These are phyloP conservation scores for Agaricus blazei DNA, from an alignment of 768 basidiomycete genomes.

Conservation along the genomic window DNA sequence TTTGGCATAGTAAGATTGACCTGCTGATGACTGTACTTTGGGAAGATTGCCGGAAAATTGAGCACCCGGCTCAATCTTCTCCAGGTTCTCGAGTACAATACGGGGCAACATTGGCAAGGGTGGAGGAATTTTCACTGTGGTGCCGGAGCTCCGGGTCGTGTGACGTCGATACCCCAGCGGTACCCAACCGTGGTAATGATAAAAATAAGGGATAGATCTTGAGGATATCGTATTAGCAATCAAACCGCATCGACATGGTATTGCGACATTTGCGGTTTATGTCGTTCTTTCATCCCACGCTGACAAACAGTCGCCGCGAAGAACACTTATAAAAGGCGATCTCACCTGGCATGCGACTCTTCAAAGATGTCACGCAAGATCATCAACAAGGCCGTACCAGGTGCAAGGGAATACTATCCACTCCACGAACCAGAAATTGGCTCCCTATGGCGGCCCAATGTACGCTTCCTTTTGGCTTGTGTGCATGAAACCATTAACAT, in stretches of 20 bases:
- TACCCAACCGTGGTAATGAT: too few species aligned
- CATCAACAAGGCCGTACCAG: slow-evolving; percentile 45
- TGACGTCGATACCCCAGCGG: slow-evolving; percentile 1
- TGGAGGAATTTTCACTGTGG: not conserved
- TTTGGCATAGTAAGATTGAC: slow-evolving; percentile 60
- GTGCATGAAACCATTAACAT: not conserved
- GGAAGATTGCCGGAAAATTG: slow-evolving; percentile 43
- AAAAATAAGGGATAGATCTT: too few species aligned
- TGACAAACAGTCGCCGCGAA: not conserved
- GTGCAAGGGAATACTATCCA: slow-evolving; percentile 51
- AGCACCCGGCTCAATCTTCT: slow-evolving; percentile 43
- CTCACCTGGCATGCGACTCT: not conserved
- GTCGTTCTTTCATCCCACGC: slow-evolving; percentile 5
- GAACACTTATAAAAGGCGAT: not conserved
- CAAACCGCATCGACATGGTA: not conserved
- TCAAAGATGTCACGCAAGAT: slow-evolving; percentile 2
- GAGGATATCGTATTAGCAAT: too few species aligned
- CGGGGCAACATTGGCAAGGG: not conserved
- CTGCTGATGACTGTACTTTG: slow-evolving; percentile 50
- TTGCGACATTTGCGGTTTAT: not conserved
- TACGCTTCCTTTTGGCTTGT: slow-evolving; percentile 4
- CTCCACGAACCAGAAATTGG: slow-evolving; percentile 58
- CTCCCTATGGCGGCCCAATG: slow-evolving; percentile 16
- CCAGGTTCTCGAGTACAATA: slow-evolving; percentile 23
- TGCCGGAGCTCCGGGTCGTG: not conserved